Evolutionary conservation across 192 early-diverging fungal species (phyloP).

Genomic region (Phlyctochytrium planicorne): DNA sequence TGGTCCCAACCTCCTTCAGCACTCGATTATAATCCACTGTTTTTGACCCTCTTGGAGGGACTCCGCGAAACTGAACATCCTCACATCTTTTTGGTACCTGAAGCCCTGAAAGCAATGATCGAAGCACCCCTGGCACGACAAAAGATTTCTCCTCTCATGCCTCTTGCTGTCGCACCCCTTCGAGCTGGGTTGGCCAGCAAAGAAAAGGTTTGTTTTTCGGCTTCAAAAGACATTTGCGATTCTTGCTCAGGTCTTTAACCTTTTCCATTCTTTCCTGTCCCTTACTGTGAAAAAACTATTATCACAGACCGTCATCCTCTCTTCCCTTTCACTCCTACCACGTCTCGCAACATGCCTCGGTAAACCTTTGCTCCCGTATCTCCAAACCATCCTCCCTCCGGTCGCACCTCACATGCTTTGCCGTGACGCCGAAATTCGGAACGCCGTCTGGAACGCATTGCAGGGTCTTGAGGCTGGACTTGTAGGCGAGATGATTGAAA

Average conservation of each 20-base stretch:
- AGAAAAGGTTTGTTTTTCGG: background rate
- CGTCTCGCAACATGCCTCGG: constrained; percentile 18
- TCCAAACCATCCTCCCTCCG: constrained; percentile 28
- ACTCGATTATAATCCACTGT: constrained; percentile 34
- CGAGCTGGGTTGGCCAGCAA: constrained; percentile 25
- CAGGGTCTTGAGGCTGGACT: constrained; percentile 27
- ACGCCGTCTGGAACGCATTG: constrained; percentile 24
- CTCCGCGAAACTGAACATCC: constrained; percentile 39
- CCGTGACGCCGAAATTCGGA: constrained; percentile 16
- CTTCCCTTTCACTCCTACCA: constrained; percentile 10
- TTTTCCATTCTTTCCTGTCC: background rate
- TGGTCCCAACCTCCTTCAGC: constrained; percentile 24
- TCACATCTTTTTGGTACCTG: constrained; percentile 30
- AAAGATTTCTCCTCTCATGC: constrained; percentile 31
- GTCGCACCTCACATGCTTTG: constrained; percentile 26
- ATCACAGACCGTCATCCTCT: constrained; percentile 17
- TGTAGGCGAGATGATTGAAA: constrained; percentile 13
- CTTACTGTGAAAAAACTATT: background rate
- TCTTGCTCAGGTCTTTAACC: background rate
- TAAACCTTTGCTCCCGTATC: constrained; percentile 11
- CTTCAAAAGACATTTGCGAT: background rate
- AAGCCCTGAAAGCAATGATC: constrained; percentile 27
- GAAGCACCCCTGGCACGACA: constrained; percentile 18
- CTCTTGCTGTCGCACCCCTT: constrained; percentile 16
- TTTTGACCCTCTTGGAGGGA: constrained; percentile 33